A percentile compares a stretch with the other conserved stretches of the same genome.
phyloP scores from a whole-genome alignment of 148 eudicot genomes.

The Polygonum aviculare region DNA sequence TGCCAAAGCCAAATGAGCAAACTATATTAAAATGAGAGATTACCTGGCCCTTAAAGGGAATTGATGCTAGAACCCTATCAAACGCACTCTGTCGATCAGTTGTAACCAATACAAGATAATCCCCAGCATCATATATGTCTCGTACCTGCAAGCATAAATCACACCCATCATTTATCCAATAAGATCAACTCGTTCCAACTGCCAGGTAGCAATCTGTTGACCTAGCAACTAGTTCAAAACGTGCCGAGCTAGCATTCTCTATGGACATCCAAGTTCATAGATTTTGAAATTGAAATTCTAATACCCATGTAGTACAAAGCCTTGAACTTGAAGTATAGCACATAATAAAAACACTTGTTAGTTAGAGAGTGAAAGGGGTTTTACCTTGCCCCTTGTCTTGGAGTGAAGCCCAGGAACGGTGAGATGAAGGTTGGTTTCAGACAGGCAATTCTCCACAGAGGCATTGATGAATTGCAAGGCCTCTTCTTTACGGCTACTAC shows the following conservation, averaged over 20 bases:
- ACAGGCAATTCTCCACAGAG: slow-evolving; percentile 53
- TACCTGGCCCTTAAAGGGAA: slow-evolving; percentile 98
- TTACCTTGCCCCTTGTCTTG: slow-evolving; percentile 85
- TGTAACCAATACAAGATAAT: slow-evolving; percentile 81
- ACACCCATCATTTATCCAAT: not conserved
- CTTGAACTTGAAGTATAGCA: not conserved
- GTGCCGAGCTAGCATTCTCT: not conserved
- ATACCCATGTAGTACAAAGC: not conserved
- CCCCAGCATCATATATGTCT: slow-evolving; percentile 88
- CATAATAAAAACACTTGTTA: not conserved
- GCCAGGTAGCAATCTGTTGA: not conserved
- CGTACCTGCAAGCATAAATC: slow-evolving; percentile 48
- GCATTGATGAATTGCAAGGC: slow-evolving; percentile 35
- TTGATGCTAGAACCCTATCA: slow-evolving; percentile 86
- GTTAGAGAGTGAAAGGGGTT: not conserved
- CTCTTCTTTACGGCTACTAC: slow-evolving; percentile 33
- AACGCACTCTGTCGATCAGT: slow-evolving; percentile 97
- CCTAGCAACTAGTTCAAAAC: not conserved
- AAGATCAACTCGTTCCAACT: not conserved
- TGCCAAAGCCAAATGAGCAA: not conserved
- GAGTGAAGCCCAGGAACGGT: slow-evolving; percentile 68
- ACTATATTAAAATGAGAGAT: not conserved
- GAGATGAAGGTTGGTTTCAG: slow-evolving; percentile 71
- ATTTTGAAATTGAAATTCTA: not conserved
- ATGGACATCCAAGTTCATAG: not conserved